Evolutionary conservation across 345 rosid genomes (phyloP).

Genomic region (Rhizophora mangle): DNA sequence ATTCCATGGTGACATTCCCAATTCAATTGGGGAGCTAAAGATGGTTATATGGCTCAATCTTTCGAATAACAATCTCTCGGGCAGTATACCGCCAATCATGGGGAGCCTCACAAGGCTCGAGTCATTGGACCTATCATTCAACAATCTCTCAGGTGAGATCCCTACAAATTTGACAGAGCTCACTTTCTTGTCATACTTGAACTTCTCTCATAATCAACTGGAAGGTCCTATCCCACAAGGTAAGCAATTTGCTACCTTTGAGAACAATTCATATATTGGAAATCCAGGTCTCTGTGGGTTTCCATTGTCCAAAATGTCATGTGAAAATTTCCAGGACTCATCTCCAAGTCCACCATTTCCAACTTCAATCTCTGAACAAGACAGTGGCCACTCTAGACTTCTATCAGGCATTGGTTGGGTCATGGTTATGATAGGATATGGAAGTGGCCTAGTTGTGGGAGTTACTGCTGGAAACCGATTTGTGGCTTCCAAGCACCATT

Average conservation of each 20-base stretch:
- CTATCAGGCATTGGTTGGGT: not conserved
- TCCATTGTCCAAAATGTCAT: not conserved
- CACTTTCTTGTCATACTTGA: not conserved
- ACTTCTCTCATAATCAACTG: not conserved
- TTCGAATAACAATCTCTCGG: not conserved
- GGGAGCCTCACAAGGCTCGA: not conserved
- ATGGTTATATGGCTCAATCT: not conserved
- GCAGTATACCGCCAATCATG: not conserved
- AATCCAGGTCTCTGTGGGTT: not conserved
- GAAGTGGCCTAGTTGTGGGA: not conserved
- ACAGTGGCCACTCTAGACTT: not conserved
- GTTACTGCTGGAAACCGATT: not conserved
- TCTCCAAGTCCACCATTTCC: not conserved
- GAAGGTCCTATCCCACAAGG: not conserved
- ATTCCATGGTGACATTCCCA: conserved; percentile 7
- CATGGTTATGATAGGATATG: not conserved
- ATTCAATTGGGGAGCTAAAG: not conserved
- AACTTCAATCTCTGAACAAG: no score
- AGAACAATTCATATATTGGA: no score
- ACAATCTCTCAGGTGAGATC: not conserved
- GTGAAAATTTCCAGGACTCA: no score
- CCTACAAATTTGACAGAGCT: not conserved
- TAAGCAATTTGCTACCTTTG: not conserved
- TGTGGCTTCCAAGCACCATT: not conserved
- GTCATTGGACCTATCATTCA: not conserved